Evolutionary conservation across 1,284 basidiomycete species (phyloP).

Genomic region (Chiua sp.): DNA sequence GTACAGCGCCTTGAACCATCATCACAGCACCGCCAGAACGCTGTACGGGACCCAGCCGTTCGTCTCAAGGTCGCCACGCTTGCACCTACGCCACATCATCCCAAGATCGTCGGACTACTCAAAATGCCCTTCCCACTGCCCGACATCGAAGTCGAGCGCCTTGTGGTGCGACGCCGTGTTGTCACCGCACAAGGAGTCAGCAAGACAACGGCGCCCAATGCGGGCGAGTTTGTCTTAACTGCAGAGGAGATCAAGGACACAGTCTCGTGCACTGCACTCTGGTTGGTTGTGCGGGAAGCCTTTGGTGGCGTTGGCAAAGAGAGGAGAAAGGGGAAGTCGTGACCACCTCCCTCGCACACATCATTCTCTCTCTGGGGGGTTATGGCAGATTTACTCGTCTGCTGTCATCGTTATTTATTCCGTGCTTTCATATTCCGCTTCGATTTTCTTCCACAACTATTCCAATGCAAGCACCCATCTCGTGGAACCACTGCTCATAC

Average conservation of each 20-base stretch:
- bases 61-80: slow-evolving; percentile 77
- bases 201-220: slow-evolving; percentile 40
- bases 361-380: slow-evolving; percentile 19
- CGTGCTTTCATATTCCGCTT: slow-evolving; percentile 13
- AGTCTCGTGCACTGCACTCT: slow-evolving; percentile 87
- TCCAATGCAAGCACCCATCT: neutral
- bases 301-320: slow-evolving; percentile 90
- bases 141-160: slow-evolving; percentile 70
- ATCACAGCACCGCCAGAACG: slow-evolving; percentile 5
- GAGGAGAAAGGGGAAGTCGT: slow-evolving; percentile 70
- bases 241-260: slow-evolving; percentile 97
- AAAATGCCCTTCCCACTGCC: slow-evolving; percentile 89
- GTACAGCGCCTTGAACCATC: slow-evolving; percentile 44
- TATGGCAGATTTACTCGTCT: slow-evolving; percentile 13
- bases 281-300: slow-evolving; percentile 91
- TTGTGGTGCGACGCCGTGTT: slow-evolving; percentile 57
- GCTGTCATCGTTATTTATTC: slow-evolving; percentile 23
- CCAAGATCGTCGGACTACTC: slow-evolving; percentile 91
- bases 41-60: slow-evolving; percentile 28
- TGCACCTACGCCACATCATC: slow-evolving; percentile 94
- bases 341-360: slow-evolving; percentile 12
- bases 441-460: slow-evolving; percentile 8
- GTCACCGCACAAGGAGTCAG: slow-evolving; percentile 49
- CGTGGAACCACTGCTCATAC: slow-evolving; percentile 21
- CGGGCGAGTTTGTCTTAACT: slow-evolving; percentile 64